Conservation (phyloP, 78 protist species). For the Dictyostelium brefeldianum region DNA sequence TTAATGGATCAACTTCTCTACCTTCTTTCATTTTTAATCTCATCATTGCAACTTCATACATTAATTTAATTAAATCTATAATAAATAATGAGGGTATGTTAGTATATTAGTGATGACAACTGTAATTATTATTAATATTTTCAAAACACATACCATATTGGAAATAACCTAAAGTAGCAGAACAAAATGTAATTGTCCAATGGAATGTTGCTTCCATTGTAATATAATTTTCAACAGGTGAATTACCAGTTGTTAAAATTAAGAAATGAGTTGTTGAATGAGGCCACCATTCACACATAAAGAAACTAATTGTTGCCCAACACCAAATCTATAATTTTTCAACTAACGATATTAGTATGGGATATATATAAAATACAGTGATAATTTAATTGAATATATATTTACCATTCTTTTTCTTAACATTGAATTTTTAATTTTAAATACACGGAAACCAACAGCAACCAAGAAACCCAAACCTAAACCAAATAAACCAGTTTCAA, state of each 20-base stretch:
- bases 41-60: constrained; percentile 82
- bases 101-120: not conserved
- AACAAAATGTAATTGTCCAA: constrained; percentile 67
- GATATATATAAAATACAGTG: no score
- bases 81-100: not conserved
- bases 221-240: constrained; percentile 26
- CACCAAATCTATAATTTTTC: constrained; percentile 39
- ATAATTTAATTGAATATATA: no score
- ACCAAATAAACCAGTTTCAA: constrained; percentile 68
- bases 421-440: constrained; percentile 48
- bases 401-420: constrained; percentile 59
- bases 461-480: constrained; percentile 48
- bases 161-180: constrained; percentile 21
- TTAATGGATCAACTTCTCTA: constrained; percentile 55
- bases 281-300: constrained; percentile 71
- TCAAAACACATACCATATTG: constrained; percentile 81
- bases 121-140: no score
- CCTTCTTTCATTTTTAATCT: constrained; percentile 66
- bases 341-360: not conserved
- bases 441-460: constrained; percentile 57
- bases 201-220: constrained; percentile 64
- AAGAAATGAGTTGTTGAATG: constrained; percentile 61
- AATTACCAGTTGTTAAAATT: constrained; percentile 1
- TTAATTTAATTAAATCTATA: constrained; percentile 53
- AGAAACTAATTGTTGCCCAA: constrained; percentile 19